Conservation (phyloP, 441 rosid species). For the Gossypium gossypioides region DNA sequence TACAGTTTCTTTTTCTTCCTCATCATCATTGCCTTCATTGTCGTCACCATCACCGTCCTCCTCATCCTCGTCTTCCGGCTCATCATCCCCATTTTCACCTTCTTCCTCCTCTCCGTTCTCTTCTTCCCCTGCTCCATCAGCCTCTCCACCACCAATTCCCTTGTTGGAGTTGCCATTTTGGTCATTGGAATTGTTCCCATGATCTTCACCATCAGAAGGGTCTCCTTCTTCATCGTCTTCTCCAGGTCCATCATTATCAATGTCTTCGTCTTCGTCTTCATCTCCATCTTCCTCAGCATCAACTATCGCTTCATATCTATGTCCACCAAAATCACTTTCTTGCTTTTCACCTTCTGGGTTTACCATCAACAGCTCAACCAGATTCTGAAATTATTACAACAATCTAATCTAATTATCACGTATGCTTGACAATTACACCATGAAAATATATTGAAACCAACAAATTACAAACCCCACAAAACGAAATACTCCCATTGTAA, state of each 20-base stretch:
- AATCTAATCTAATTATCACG: neutral
- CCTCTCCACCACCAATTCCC: neutral
- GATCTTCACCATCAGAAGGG: neutral
- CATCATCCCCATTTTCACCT: neutral
- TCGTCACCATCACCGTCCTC: neutral
- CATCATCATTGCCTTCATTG: neutral
- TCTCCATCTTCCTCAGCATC: conserved; percentile 9
- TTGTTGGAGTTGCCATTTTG: conserved; percentile 4
- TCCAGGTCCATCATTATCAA: neutral
- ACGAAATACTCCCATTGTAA: neutral
- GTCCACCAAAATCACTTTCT: neutral
- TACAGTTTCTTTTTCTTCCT: neutral
- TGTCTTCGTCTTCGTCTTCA: neutral
- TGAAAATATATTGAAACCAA: neutral
- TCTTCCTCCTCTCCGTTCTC: neutral
- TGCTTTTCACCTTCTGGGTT: neutral
- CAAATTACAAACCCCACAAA: neutral
- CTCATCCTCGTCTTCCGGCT: neutral
- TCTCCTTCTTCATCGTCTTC: neutral
- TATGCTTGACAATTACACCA: neutral
- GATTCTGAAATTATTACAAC: neutral
- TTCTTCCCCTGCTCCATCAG: neutral
- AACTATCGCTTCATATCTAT: neutral
- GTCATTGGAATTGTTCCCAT: conserved; percentile 1
- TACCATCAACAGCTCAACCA: neutral